phyloP scores from a whole-genome alignment of 495 filamentous ascomycete species.

The Lasiosphaeris hirsuta region DNA sequence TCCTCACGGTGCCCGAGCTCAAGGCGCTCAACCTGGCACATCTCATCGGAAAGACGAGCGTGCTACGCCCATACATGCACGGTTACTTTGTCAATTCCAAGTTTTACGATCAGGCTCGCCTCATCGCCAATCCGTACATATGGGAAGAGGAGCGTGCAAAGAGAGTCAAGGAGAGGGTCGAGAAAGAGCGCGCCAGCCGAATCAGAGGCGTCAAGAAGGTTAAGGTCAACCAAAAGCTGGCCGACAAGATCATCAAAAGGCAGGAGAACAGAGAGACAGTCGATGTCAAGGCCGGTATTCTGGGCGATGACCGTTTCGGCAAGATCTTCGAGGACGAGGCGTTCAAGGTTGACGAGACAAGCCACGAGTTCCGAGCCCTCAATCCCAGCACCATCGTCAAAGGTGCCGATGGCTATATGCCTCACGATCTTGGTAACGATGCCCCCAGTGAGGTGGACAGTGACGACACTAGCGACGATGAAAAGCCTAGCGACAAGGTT shows the following conservation, averaged over 20 bases:
- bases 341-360: slow-evolving; percentile 88
- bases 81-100: slow-evolving; percentile 94
- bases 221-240: slow-evolving; percentile 80
- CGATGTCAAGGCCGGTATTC: slow-evolving; percentile 56
- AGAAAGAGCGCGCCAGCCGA: slow-evolving; percentile 86
- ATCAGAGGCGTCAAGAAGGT: slow-evolving; percentile 93
- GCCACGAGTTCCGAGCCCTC: slow-evolving; percentile 76
- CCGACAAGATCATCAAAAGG: slow-evolving; percentile 73
- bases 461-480: slow-evolving; percentile 32
- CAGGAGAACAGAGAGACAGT: slow-evolving; percentile 78
- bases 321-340: slow-evolving; percentile 88
- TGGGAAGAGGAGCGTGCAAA: slow-evolving; percentile 88
- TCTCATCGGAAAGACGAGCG: slow-evolving; percentile 77
- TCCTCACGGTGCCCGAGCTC: slow-evolving; percentile 83
- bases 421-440: not conserved
- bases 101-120: slow-evolving; percentile 87
- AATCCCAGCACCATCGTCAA: slow-evolving; percentile 71
- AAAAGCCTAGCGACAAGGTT: slow-evolving; percentile 42
- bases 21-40: slow-evolving; percentile 77
- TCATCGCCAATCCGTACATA: slow-evolving; percentile 88
- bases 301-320: slow-evolving; percentile 81
- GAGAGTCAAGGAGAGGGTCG: slow-evolving; percentile 84
- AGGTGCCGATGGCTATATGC: slow-evolving; percentile 13
- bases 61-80: slow-evolving; percentile 95
- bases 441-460: slow-evolving; percentile 18